A percentile compares a stretch with the other conserved stretches of the same genome.
phyloP scores from a whole-genome alignment of 352 stramenopile species.

The Globisporangium okanoganense region DNA sequence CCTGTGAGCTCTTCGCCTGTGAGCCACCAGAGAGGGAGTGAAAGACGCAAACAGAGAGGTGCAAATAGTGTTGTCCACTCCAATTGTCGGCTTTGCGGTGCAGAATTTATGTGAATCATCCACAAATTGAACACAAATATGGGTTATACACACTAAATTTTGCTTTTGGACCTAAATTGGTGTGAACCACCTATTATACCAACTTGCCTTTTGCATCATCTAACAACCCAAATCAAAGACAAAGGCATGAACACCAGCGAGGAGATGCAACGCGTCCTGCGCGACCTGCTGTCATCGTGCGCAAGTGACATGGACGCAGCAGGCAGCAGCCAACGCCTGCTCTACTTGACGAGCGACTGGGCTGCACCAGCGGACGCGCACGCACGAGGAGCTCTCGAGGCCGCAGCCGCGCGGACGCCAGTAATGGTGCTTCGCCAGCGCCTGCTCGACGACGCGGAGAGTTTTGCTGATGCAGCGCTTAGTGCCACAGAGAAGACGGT shows the following conservation, averaged over 20 bases:
- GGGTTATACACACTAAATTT: no score
- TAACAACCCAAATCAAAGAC: no score
- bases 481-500: background rate
- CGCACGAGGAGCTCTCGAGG: slow-evolving; percentile 17
- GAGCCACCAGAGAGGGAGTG: slow-evolving; percentile 8
- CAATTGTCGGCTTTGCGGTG: no score
- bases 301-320: no score
- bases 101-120: no score
- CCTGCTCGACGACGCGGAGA: slow-evolving; percentile 6
- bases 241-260: background rate
- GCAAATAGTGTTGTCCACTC: background rate
- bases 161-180: no score
- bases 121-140: no score
- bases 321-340: background rate
- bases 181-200: no score
- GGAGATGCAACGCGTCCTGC: slow-evolving; percentile 1
- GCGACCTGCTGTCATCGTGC: background rate
- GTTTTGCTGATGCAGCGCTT: background rate
- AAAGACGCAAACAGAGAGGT: background rate
- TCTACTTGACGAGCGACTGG: slow-evolving; percentile 54
- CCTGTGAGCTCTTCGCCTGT: slow-evolving; percentile 8
- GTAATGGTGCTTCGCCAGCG: slow-evolving; percentile 28
- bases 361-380: slow-evolving; percentile 26
- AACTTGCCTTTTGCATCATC: no score
- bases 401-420: slow-evolving; percentile 6